These are phyloP conservation scores for Ceratocystis cubensis DNA, from an alignment of 2,329 filamentous ascomycete species.

Conservation along the genomic window DNA sequence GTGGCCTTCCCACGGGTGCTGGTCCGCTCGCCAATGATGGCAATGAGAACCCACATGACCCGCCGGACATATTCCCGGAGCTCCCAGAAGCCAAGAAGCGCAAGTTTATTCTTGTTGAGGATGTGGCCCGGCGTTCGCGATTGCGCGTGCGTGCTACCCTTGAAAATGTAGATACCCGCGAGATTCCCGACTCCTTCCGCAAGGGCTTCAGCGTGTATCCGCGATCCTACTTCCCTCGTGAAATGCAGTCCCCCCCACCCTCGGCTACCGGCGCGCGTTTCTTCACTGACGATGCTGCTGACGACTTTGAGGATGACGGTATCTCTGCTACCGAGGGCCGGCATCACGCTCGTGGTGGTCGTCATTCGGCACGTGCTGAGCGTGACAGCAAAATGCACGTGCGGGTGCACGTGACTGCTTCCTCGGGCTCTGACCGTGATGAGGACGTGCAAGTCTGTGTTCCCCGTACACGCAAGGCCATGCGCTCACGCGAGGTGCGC, in stretches of 20 bases:
- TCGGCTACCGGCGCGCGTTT: constrained; percentile 63
- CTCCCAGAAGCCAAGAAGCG: constrained; percentile 81
- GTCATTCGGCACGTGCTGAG: constrained; percentile 29
- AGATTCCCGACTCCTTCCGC: constrained; percentile 91
- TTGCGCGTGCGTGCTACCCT: constrained; percentile 84
- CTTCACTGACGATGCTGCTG: constrained; percentile 55
- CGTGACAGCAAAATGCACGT: constrained; percentile 35
- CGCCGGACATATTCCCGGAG: constrained; percentile 69
- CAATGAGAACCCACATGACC: constrained; percentile 41
- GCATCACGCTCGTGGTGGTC: constrained; percentile 31
- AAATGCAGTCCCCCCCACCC: constrained; percentile 79
- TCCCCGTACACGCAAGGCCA: constrained; percentile 56
- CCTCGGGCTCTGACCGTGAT: too few species aligned
- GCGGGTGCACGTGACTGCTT: constrained; percentile 56
- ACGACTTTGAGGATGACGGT: constrained; percentile 40
- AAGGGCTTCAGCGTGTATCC: constrained; percentile 82
- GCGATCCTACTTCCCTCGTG: constrained; percentile 78
- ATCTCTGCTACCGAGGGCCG: constrained; percentile 33
- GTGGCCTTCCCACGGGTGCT: background rate
- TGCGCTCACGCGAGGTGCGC: constrained; percentile 70
- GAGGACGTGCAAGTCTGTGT: constrained; percentile 60
- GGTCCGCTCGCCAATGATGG: constrained; percentile 22
- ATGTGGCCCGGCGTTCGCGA: constrained; percentile 65
- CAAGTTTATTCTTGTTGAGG: constrained; percentile 94
- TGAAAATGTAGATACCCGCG: constrained; percentile 85